phyloP scores from a whole-genome alignment of 768 basidiomycete genomes.

The Leccinellum rugosiceps region DNA sequence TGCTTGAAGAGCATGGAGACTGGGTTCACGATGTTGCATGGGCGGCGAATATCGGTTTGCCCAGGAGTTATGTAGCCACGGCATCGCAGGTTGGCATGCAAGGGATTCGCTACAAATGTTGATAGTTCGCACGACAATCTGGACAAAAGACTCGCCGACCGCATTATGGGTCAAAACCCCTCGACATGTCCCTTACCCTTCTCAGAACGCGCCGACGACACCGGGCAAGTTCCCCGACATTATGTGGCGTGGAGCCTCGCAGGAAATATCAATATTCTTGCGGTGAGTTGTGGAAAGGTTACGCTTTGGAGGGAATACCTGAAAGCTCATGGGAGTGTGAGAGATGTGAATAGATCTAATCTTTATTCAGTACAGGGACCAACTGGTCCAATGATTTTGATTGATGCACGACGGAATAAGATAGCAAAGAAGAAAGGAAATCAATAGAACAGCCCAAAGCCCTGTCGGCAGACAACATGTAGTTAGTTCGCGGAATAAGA shows the following conservation, averaged over 20 bases:
- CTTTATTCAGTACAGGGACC: no score
- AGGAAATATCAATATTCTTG: constrained; percentile 92
- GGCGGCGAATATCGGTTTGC: constrained; percentile 96
- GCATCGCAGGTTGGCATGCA: constrained; percentile 66
- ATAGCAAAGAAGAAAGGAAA: constrained; percentile 23
- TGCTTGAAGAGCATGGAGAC: constrained; percentile 88
- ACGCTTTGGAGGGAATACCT: constrained; percentile 98
- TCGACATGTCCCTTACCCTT: constrained; percentile 64
- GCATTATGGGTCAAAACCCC: constrained; percentile 77
- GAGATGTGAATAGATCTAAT: constrained; percentile 89
- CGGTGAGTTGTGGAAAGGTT: constrained; percentile 96
- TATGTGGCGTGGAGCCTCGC: constrained; percentile 99
- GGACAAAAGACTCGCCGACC: constrained; percentile 80
- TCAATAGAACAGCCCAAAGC: constrained; percentile 97
- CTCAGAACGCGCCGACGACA: constrained; percentile 42
- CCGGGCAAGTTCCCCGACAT: constrained; percentile 92
- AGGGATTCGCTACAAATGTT: background rate
- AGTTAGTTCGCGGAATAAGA: background rate
- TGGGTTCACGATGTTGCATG: constrained; percentile 99
- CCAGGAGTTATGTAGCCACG: constrained; percentile 92
- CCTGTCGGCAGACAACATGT: constrained; percentile 40
- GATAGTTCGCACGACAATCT: constrained; percentile 62
- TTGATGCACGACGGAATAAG: constrained; percentile 30
- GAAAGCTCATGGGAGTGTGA: constrained; percentile 96
- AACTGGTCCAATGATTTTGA: constrained; percentile 6